Evolutionary conservation across 148 eudicot species (phyloP), one percentile per base, ranked within the genome.

Genomic region (Heliamphora exappendiculata): DNA sequence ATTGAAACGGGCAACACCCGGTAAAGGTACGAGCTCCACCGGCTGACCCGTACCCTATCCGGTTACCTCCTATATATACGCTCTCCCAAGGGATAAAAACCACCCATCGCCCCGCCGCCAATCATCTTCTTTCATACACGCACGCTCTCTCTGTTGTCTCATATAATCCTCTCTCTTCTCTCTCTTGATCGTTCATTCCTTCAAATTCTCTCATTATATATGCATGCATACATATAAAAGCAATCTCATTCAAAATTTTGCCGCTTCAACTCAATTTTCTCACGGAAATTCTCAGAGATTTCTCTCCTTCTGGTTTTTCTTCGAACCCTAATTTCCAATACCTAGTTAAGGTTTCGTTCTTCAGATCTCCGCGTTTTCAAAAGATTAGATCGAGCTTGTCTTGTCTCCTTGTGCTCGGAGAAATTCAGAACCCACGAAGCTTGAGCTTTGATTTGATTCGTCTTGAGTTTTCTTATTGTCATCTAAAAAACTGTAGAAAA

Each of bases 31-130:
- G 11, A 0, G 34, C 24, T 13, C 17, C 37, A 66, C 72, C 73
- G 72, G 78, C 63, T 51, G 9, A 20, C 4, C 31, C 2, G 4
- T 22, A 53, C 26, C 58, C 24, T 36, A 70, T 1, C 68, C 75
- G 80, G 80, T 77, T 36, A 57, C 33, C 42, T 0, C 29, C 16
- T 77, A 77, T 77, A 77, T 55, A 76, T 55, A 68, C 54, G 1
- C 4, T 4, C 7, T 5, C 29, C 34, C n/a, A 4, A 16, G 58
- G 20, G 68, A 77, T 77, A 77, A 42, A 39, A 45, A 14, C 44
- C 47, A 39, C 22, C 57, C 37, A n/a, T 5, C 17, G 29, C 17
- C 47, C 33, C 34, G 34, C 16, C 76, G 37, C 37, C 39, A 2
- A 28, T 28, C 37, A 47, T 20, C 45, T 16, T 10, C 6, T 20